phyloP scores from a whole-genome alignment of 2,329 filamentous ascomycete genomes.

The Colletotrichum zoysiae region DNA sequence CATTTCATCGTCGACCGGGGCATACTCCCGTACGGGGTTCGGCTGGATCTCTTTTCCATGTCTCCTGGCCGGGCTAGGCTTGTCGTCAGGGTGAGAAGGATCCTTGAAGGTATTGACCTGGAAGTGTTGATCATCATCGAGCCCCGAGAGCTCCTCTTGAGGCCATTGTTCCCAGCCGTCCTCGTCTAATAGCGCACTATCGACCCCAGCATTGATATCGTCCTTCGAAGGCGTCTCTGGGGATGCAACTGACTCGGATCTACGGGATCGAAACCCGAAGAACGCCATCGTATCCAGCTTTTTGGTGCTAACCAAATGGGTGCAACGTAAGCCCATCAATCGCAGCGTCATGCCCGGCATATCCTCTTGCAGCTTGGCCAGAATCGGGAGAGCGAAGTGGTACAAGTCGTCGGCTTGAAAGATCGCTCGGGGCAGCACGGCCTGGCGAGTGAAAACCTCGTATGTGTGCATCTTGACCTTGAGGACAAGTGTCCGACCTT shows the following conservation, averaged over 20 bases:
- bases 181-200: conserved; percentile 50
- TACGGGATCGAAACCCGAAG: conserved; percentile 72
- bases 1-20: conserved; percentile 59
- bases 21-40: conserved; percentile 54
- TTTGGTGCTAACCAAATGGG: conserved; percentile 87
- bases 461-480: conserved; percentile 97
- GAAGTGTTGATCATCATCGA: conserved; percentile 40
- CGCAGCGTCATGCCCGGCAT: conserved; percentile 83
- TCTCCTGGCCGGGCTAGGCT: conserved; percentile 46
- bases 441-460: conserved; percentile 88
- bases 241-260: conserved; percentile 27
- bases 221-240: conserved; percentile 41
- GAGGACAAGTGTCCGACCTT: conserved; percentile 89
- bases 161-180: conserved; percentile 77
- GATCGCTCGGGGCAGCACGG: conserved; percentile 79
- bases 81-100: conserved; percentile 69
- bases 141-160: conserved; percentile 67
- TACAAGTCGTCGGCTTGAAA: conserved; percentile 85
- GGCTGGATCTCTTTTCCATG: conserved; percentile 67
- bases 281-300: conserved; percentile 82
- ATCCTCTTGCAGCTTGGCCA: conserved; percentile 86
- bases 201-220: conserved; percentile 53
- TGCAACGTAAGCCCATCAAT: conserved; percentile 90
- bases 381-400: conserved; percentile 82
- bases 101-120: conserved; percentile 55